A percentile compares a stretch with the other conserved stretches of the same genome.
phyloP scores from a whole-genome alignment of 805 yeast genomes.

The Yarrowia yakushimensis region DNA sequence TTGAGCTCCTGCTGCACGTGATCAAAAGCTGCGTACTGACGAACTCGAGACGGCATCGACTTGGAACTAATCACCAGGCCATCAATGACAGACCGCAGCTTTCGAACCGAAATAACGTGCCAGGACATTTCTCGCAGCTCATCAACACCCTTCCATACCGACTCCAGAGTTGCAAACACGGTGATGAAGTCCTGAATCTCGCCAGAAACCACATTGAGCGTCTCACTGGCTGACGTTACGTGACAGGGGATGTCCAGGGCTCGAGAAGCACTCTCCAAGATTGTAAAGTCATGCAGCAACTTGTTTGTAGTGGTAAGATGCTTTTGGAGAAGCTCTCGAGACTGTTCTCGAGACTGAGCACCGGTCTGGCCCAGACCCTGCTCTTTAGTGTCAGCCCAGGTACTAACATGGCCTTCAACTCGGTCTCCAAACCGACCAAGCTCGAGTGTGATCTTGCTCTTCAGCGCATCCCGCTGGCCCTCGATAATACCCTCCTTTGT shows the following conservation, averaged over 20 bases:
- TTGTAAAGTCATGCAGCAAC: constrained; percentile 3
- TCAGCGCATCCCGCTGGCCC: constrained; percentile 44
- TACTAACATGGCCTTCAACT: constrained; percentile 36
- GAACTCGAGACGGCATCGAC: constrained; percentile 52
- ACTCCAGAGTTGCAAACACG: constrained; percentile 63
- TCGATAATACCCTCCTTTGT: constrained; percentile 42
- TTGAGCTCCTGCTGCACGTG: constrained; percentile 50
- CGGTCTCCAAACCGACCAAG: constrained; percentile 39
- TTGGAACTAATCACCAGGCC: constrained; percentile 47
- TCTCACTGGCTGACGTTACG: constrained; percentile 37
- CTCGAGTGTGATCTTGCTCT: constrained; percentile 45
- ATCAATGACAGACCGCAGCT: constrained; percentile 50
- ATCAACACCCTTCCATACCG: constrained; percentile 48
- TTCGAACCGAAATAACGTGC: constrained; percentile 47
- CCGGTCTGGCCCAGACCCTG: constrained; percentile 10
- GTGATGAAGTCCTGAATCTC: constrained; percentile 56
- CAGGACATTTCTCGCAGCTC: constrained; percentile 47
- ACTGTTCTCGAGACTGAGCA: constrained; percentile 48
- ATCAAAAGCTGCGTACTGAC: constrained; percentile 68
- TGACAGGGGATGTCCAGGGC: constrained; percentile 25
- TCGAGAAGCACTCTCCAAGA: neutral
- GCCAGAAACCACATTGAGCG: constrained; percentile 30
- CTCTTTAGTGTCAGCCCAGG: constrained; percentile 44
- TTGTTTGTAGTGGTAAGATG: constrained; percentile 44
- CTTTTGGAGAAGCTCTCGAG: constrained; percentile 39